A percentile compares a stretch with the other conserved stretches of the same genome.
phyloP scores from a whole-genome alignment of 1,284 basidiomycete genomes.

The Singerocomus inundabilis region DNA sequence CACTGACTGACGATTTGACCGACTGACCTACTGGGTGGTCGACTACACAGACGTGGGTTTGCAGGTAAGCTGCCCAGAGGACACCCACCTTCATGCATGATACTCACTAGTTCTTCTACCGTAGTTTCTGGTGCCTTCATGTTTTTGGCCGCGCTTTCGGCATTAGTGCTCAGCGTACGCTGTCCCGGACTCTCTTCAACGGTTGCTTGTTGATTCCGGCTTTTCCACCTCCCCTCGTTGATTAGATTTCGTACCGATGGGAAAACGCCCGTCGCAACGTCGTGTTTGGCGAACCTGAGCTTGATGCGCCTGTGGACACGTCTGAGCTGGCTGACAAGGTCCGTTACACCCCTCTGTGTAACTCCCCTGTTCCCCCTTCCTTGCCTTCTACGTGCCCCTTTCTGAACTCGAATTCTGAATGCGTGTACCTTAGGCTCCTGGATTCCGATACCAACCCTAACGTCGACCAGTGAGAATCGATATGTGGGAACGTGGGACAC shows the following conservation, averaged over 20 bases:
- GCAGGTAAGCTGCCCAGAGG: slow-evolving; percentile 15
- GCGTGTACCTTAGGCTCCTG: slow-evolving; percentile 22
- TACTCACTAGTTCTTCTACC: background rate
- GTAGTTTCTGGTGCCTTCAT: slow-evolving; percentile 41
- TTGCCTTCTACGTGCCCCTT: background rate
- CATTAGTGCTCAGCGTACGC: slow-evolving; percentile 53
- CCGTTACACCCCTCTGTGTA: slow-evolving; percentile 11
- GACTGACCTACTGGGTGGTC: background rate
- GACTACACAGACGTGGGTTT: slow-evolving; percentile 26
- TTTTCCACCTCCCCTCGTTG: background rate
- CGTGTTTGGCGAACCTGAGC: slow-evolving; percentile 51
- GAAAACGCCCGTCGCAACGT: slow-evolving; percentile 60
- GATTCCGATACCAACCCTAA: slow-evolving; percentile 27
- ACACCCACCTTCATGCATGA: background rate
- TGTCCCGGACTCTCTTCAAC: background rate
- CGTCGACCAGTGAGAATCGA: background rate
- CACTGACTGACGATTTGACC: slow-evolving; percentile 3
- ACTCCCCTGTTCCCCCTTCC: too few relatives aligned
- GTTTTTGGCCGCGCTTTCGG: slow-evolving; percentile 56
- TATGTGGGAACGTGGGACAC: too few relatives aligned
- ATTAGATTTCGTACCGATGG: slow-evolving; percentile 57
- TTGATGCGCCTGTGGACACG: slow-evolving; percentile 58
- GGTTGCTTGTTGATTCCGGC: background rate
- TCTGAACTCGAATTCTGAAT: background rate
- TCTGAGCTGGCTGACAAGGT: slow-evolving; percentile 67